phyloP scores from a whole-genome alignment of 805 yeast genomes.

The Ogataea methylovora region DNA sequence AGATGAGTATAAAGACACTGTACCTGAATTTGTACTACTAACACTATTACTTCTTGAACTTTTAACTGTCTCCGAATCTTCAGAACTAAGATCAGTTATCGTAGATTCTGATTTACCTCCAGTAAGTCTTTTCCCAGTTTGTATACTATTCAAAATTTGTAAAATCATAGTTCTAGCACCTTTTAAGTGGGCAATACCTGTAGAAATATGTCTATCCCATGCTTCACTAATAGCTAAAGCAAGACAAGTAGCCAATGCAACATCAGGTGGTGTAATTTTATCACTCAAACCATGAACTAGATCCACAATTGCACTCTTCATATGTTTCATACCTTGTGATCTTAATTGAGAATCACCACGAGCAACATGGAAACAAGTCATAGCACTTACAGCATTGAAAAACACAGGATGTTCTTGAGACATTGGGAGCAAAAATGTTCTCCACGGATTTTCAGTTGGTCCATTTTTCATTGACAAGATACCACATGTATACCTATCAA shows the following conservation, averaged over 20 bases:
- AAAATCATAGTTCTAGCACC: conserved; percentile 60
- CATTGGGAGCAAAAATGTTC: conserved; percentile 47
- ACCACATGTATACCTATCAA: conserved; percentile 39
- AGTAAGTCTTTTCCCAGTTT: background rate
- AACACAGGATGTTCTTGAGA: conserved; percentile 49
- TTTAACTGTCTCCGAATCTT: background rate
- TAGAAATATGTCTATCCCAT: conserved; percentile 61
- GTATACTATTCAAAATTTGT: conserved; percentile 27
- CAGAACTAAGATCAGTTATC: conserved; percentile 1
- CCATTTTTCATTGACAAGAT: conserved; percentile 62
- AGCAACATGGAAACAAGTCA: conserved; percentile 57
- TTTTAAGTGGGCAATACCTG: conserved; percentile 61
- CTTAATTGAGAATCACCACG: conserved; percentile 36
- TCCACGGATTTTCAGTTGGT: conserved; percentile 63
- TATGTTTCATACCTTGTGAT: conserved; percentile 44
- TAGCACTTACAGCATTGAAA: conserved; percentile 56
- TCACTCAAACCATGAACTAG: conserved; percentile 47
- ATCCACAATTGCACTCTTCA: conserved; percentile 53
- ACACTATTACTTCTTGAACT: background rate
- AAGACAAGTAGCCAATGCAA: conserved; percentile 59
- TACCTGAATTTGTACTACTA: background rate
- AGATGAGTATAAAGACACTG: background rate
- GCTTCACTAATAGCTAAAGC: conserved; percentile 59
- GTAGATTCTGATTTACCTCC: background rate
- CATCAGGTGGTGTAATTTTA: conserved; percentile 47